These are phyloP conservation scores for Aschersonia sp. DNA, from an alignment of 2,329 filamentous ascomycete species.

Conservation along the genomic window DNA sequence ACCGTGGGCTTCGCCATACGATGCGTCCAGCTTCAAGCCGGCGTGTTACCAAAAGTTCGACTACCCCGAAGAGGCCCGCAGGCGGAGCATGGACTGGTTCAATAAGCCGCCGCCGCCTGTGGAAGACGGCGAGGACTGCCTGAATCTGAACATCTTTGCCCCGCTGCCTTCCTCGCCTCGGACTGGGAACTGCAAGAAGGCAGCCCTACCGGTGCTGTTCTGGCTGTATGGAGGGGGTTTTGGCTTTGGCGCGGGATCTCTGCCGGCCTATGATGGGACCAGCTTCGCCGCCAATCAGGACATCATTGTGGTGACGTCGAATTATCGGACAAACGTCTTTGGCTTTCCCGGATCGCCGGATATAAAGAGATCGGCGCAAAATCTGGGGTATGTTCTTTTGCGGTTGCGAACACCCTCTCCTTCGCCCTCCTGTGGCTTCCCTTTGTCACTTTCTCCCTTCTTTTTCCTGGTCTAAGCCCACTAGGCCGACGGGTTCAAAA, in stretches of 20 bases:
- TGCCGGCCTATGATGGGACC: conserved; percentile 1
- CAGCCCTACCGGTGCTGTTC: conserved; percentile 1
- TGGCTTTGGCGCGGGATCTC: neutral
- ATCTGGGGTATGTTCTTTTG: conserved; percentile 1
- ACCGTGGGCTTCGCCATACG: neutral
- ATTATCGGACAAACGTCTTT: conserved; percentile 2
- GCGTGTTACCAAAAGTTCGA: conserved; percentile 1
- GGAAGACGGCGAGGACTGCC: conserved; percentile 1
- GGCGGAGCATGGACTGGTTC: neutral
- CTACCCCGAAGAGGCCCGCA: neutral
- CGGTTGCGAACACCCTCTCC: neutral
- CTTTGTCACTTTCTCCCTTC: neutral
- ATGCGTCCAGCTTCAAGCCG: neutral
- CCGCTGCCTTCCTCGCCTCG: neutral
- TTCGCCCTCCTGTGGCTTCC: neutral
- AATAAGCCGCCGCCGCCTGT: neutral
- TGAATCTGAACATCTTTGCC: neutral
- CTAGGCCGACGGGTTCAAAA: neutral
- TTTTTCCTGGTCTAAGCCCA: too few species aligned
- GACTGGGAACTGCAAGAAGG: too few species aligned
- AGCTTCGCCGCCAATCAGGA: conserved; percentile 1
- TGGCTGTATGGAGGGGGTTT: conserved; percentile 4
- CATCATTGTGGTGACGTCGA: conserved; percentile 1
- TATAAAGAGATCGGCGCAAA: neutral
- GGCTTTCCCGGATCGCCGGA: conserved; percentile 3